Base-by-base conservation (phyloP, 2,329 filamentous ascomycete genomes). In the Neonectria magnoliae region DNA sequence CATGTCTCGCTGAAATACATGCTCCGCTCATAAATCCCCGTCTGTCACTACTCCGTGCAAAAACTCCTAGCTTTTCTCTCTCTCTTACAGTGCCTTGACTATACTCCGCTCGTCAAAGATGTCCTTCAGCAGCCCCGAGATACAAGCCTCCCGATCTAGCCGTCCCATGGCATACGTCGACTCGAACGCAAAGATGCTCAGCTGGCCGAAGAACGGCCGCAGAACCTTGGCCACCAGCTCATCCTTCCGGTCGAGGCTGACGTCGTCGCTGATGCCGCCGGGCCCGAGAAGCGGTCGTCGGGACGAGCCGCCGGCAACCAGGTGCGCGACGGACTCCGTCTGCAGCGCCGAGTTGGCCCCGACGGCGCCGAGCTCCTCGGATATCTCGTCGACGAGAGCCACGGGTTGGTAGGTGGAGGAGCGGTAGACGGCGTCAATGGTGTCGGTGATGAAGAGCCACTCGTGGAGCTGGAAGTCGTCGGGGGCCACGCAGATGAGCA, bases 381-480 rank as follows among this genome's bases (percentile, higher is more conserved):
- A 91, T 9, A 97, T 84, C 73, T 96, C 92, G 72, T 98, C 96
- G 1, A 92, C 91, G 5, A 98, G 85, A 3, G 93, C 93, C 3
- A 92, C 82, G 1, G 93, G 87, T 65, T 89, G 86, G 80, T 90
- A 91, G 56, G 84, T 82, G 14, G 88, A 81, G 0, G 93, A 90
- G 13, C 92, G 90, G 79, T 99, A 97, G 36, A 99, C 92, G 1
- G 96, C 94, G 73, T 99, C 96, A 68, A 98, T 94, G 14, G 95
- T 98, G 79, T 99, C 96, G 2, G 94, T 97, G 60, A 99, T 90
- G 78, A 97, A 99, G 4, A 98, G 88, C 96, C 96, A 99, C 82
- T 98, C 93, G 74, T 97, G 91, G n/a, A 98, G 87, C 78, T 98
- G 96, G 80, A 98, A 99, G 77, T 99, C 96, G 71, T 99, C 96